Base-by-base conservation (phyloP, 2,329 filamentous ascomycete genomes). In the Neonectria punicea region DNA sequence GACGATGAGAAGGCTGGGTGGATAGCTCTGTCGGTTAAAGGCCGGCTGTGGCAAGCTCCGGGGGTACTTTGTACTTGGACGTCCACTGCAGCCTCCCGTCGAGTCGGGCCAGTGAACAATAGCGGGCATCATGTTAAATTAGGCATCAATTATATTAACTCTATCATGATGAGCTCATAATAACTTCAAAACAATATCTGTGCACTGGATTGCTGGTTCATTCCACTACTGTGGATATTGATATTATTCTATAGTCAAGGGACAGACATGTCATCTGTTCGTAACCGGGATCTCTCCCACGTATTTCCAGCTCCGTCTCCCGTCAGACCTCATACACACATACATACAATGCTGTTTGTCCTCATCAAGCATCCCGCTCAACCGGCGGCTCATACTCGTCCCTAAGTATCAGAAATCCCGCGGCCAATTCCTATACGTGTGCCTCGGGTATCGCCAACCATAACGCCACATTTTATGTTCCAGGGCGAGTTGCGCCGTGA, bases 11-110 rank as follows among this genome's bases (percentile, higher is more conserved):
- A 66, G 57, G 53, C 57, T 59, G 73, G 39, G 61, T 64, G 68
- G 69, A 67, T 65, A 72, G 71, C 73, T 75, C 14, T 30, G 8
- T n/a, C 75, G 75, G 74, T 51, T 63, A 71, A 75, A 67, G 10
- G 32, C 57, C 75, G 75, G 75, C 28, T 70, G 65, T 70, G 62
- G 22, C 32, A 53, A 50, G 39, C 20, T 46, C 61, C n/a, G n/a
- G 39, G 7, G 39, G n/a, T 43, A 43, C 39, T 43, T 43, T 43
- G 39, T 43, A 39, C 36, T 39, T n/a, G 14, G 36, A 16, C 14
- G 32, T 10, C 32, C 10, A 13, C 32, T 10, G 5, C 7, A 30
- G 32, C 32, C 32, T 34, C 49, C 16, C 20, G 54, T 16, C 51
- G 3, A 34, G 32, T 20, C 44, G 20, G 47, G 32, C 20, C n/a